Evolutionary conservation across 306 rosid genomes (phyloP).

Genomic region (Begonia peltatifolia): DNA sequence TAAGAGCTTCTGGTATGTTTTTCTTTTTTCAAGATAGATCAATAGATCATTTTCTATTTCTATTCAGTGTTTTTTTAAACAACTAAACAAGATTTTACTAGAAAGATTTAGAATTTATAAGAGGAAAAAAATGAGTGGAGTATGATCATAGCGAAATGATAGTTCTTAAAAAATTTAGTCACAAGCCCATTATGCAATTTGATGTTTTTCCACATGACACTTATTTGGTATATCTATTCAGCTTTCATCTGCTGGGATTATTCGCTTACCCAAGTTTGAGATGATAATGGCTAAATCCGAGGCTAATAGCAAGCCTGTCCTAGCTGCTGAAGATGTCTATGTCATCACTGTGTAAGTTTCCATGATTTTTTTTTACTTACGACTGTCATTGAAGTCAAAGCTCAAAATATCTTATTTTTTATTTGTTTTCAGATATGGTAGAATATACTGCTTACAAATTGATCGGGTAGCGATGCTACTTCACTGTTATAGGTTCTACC

Average conservation of each 20-base stretch:
- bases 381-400: background rate
- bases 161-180: too few relatives aligned
- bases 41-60: too few relatives aligned
- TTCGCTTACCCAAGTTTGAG: slow-evolving; percentile 92
- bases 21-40: too few relatives aligned
- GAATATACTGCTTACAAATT: slow-evolving; percentile 94
- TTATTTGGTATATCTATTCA: slow-evolving; percentile 6
- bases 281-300: slow-evolving; percentile 95
- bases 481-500: slow-evolving; percentile 78
- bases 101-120: too few relatives aligned
- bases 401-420: background rate
- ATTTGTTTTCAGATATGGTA: slow-evolving; percentile 62
- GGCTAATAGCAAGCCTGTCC: slow-evolving; percentile 74
- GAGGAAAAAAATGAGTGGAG: too few relatives aligned
- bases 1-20: too few relatives aligned
- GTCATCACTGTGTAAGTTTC: slow-evolving; percentile 72
- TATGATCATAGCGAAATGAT: too few relatives aligned
- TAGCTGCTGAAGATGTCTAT: slow-evolving; percentile 77
- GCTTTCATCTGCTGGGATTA: slow-evolving; percentile 91
- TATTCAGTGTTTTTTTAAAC: too few relatives aligned
- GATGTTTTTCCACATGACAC: too few relatives aligned
- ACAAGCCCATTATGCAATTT: too few relatives aligned
- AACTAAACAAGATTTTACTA: too few relatives aligned
- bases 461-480: slow-evolving; percentile 96
- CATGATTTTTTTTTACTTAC: slow-evolving; percentile 9